Conservation (phyloP, 2,329 filamentous ascomycete genomes). For the Claviceps africana region DNA sequence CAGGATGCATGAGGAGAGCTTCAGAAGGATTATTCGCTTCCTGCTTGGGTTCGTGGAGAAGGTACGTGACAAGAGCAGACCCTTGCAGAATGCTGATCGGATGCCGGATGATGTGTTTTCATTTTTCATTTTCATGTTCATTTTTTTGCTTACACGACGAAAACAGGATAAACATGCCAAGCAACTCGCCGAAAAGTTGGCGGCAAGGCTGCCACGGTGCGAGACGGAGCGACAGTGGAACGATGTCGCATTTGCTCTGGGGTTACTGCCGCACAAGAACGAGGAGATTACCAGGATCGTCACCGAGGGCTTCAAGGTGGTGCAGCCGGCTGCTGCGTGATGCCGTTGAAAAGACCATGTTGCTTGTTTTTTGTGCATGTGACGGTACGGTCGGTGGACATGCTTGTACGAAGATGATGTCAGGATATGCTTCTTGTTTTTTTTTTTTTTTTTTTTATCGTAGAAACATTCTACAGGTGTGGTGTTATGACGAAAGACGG, state of each 20-base stretch:
- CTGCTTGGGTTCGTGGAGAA: conserved; percentile 94
- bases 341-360: not conserved
- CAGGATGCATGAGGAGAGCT: conserved; percentile 67
- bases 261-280: conserved; percentile 81
- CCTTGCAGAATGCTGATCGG: conserved; percentile 4
- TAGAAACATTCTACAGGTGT: no score
- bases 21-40: conserved; percentile 81
- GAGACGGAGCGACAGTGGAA: conserved; percentile 95
- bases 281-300: conserved; percentile 73
- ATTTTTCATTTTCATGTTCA: not conserved
- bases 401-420: not conserved
- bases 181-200: conserved; percentile 83
- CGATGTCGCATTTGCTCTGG: conserved; percentile 86
- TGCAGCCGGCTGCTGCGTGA: conserved; percentile 47
- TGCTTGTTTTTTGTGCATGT: not conserved
- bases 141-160: conserved; percentile 1
- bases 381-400: not conserved
- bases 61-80: conserved; percentile 36
- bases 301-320: conserved; percentile 60
- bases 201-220: conserved; percentile 69
- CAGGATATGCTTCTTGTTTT: not conserved
- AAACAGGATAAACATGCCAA: conserved; percentile 87
- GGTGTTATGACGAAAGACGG: no score
- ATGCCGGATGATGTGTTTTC: conserved; percentile 7
- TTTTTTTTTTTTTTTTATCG: not conserved